phyloP scores from a whole-genome alignment of 441 rosid genomes.

The Mallotus japonicus region DNA sequence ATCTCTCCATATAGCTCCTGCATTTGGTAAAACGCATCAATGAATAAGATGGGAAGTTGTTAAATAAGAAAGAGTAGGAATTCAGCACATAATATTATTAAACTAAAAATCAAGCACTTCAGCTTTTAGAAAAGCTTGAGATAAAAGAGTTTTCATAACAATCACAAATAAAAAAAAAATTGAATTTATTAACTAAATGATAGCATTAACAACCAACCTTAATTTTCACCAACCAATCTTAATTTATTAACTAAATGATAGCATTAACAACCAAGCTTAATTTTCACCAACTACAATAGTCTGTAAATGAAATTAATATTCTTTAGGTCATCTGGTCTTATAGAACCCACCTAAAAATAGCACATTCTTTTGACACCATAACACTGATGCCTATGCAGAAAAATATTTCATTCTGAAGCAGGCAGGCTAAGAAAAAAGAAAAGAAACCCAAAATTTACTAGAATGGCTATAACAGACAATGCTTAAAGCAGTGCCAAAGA shows the following conservation, averaged over 20 bases:
- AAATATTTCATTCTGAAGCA: no score
- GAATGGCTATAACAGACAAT: not conserved
- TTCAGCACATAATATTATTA: not conserved
- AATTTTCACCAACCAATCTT: no score
- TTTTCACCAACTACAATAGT: no score
- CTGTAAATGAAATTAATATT: no score
- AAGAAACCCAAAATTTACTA: not conserved
- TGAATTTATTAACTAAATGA: constrained; percentile 7
- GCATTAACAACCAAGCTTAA: not conserved
- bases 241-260: constrained; percentile 4
- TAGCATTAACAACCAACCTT: not conserved
- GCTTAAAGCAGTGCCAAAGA: not conserved
- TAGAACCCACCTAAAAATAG: not conserved
- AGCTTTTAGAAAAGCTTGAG: not conserved
- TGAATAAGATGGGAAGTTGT: not conserved
- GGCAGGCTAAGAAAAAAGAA: not conserved
- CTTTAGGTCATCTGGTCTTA: no score
- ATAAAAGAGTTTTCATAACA: constrained; percentile 13
- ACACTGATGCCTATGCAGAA: not conserved
- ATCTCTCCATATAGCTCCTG: constrained; percentile 89
- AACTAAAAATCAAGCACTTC: not conserved
- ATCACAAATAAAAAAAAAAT: constrained; percentile 4
- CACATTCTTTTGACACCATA: not conserved
- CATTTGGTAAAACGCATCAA: constrained; percentile 27
- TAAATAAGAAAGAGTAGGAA: not conserved